These are phyloP conservation scores for Microbotryum scabiosae DNA, from an alignment of 1,284 basidiomycete genomes.

Conservation along the genomic window DNA sequence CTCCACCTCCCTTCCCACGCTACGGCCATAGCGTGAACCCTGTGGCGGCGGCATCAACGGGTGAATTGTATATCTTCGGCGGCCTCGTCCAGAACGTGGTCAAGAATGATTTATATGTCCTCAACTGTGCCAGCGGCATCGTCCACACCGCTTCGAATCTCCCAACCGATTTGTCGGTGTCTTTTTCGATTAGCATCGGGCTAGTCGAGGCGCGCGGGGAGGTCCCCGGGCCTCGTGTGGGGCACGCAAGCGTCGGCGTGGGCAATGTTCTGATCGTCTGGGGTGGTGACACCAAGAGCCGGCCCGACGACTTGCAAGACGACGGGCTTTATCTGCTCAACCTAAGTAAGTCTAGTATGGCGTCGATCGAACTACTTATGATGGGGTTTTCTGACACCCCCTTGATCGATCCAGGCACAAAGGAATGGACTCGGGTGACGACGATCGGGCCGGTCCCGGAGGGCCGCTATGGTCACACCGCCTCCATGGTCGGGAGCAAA, in stretches of 20 bases:
- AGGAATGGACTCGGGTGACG: constrained; percentile 87
- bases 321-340: constrained; percentile 93
- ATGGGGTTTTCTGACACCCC: not conserved
- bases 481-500: constrained; percentile 80
- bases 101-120: constrained; percentile 87
- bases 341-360: constrained; percentile 54
- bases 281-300: constrained; percentile 88
- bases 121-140: constrained; percentile 51
- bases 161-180: not conserved
- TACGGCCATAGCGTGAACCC: constrained; percentile 96
- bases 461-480: constrained; percentile 92
- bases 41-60: constrained; percentile 58
- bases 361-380: constrained; percentile 3
- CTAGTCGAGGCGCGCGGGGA: constrained; percentile 72
- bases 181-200: constrained; percentile 32
- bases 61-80: constrained; percentile 94
- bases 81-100: constrained; percentile 87
- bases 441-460: constrained; percentile 63
- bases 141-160: constrained; percentile 1
- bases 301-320: constrained; percentile 73
- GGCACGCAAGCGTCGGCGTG: constrained; percentile 90
- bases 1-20: constrained; percentile 72
- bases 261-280: constrained; percentile 94
- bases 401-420: constrained; percentile 52
- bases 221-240: constrained; percentile 79